Percentiles rank a stretch among this genome's conserved stretches.
These are phyloP conservation scores for Emmonsiellopsis sp. DNA, from an alignment of 2,329 filamentous ascomycete species.

Conservation along the genomic window DNA sequence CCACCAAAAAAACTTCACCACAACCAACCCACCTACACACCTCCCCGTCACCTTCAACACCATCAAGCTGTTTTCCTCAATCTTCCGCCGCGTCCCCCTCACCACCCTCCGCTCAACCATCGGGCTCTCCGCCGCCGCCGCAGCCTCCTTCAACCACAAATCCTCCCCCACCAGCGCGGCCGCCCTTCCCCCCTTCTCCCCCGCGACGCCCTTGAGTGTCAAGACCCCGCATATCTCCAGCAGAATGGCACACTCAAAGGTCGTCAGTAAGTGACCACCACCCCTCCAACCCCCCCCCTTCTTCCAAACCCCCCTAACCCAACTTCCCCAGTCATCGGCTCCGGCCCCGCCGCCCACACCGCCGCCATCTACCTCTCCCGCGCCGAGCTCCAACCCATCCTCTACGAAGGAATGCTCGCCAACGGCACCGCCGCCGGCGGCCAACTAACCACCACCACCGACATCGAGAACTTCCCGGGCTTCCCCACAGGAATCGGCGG, in stretches of 20 bases:
- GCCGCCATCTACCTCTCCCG: conserved; percentile 93
- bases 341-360: conserved; percentile 93
- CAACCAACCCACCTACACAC: too few relatives aligned
- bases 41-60: conserved; percentile 23
- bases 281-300: not conserved
- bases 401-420: conserved; percentile 97
- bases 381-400: conserved; percentile 85
- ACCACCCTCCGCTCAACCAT: conserved; percentile 62
- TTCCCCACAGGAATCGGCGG: conserved; percentile 88
- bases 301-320: conserved; percentile 8
- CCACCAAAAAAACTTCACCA: too few relatives aligned
- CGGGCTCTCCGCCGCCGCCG: conserved; percentile 63
- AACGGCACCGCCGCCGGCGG: conserved; percentile 94
- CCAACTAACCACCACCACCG: conserved; percentile 95
- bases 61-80: conserved; percentile 90
- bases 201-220: conserved; percentile 33
- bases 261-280: conserved; percentile 61
- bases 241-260: conserved; percentile 79
- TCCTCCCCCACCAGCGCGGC: conserved; percentile 30
- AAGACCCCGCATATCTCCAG: conserved; percentile 27
- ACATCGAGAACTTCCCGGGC: conserved; percentile 96
- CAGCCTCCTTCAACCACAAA: conserved; percentile 58
- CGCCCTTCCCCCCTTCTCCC: conserved; percentile 21
- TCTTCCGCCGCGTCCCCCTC: conserved; percentile 56
- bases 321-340: conserved; percentile 61